Conservation (phyloP, 1,284 basidiomycete species). For the Ganoderma lucidum region DNA sequence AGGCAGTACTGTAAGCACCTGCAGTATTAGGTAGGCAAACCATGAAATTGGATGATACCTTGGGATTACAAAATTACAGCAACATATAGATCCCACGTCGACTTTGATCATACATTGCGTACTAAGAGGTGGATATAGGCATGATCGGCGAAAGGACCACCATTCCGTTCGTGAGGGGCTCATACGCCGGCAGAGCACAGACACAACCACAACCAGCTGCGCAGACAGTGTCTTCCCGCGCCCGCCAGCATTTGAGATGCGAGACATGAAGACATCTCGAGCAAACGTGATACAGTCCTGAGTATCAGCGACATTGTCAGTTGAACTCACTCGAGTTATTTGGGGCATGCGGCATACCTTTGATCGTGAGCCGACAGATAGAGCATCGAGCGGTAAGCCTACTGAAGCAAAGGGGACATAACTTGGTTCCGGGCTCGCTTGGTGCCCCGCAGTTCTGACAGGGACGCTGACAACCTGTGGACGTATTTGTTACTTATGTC, state of each 20-base stretch:
- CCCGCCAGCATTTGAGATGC: conserved; percentile 40
- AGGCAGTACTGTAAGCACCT: not conserved
- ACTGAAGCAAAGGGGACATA: conserved; percentile 59
- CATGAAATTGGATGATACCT: too few relatives aligned
- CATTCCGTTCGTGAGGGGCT: conserved; percentile 25
- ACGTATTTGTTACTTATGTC: not conserved
- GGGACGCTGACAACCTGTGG: conserved; percentile 43
- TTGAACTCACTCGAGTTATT: not conserved
- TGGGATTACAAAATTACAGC: not conserved
- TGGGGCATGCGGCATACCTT: conserved; percentile 57
- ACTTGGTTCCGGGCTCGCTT: conserved; percentile 22
- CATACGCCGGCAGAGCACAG: conserved; percentile 29
- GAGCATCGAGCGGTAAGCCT: conserved; percentile 65
- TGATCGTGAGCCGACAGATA: conserved; percentile 81
- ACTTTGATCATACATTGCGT: not conserved
- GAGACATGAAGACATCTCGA: conserved; percentile 39
- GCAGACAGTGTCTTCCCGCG: conserved; percentile 33
- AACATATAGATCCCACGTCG: not conserved
- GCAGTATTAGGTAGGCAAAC: too few relatives aligned
- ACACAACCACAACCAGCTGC: conserved; percentile 43
- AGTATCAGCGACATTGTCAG: not conserved
- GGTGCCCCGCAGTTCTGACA: conserved; percentile 41
- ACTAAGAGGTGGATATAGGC: conserved; percentile 7
- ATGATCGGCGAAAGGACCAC: conserved; percentile 27
- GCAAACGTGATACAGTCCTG: conserved; percentile 40